Conservation (phyloP, 2,329 filamentous ascomycete species). For the Colletotrichum simmondsii region DNA sequence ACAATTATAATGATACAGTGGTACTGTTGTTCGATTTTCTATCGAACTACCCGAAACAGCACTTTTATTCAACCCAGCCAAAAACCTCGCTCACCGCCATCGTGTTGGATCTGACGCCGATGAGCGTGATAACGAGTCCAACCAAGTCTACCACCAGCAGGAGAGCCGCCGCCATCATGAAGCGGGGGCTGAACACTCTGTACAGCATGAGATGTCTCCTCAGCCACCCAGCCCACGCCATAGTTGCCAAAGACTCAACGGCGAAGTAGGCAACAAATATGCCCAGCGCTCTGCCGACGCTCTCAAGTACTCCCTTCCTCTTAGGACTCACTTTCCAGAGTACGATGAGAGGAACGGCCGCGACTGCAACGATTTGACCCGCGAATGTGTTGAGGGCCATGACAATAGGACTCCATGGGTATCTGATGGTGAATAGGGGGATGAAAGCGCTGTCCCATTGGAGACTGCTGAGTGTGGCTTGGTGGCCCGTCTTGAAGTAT, state of each 20-base stretch:
- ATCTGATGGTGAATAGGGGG: slow-evolving; percentile 81
- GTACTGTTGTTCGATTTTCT: not conserved
- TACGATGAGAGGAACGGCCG: slow-evolving; percentile 82
- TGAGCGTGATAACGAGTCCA: slow-evolving; percentile 75
- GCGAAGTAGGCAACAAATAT: slow-evolving; percentile 86
- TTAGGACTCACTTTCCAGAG: slow-evolving; percentile 91
- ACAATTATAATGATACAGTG: slow-evolving; percentile 11
- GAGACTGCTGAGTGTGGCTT: slow-evolving; percentile 86
- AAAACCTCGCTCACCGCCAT: slow-evolving; percentile 88
- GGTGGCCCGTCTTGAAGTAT: slow-evolving; percentile 98
- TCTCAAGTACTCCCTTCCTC: slow-evolving; percentile 74
- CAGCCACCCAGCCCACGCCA: slow-evolving; percentile 89
- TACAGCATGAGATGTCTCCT: slow-evolving; percentile 96
- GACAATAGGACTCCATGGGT: slow-evolving; percentile 89
- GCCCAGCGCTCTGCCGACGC: slow-evolving; percentile 75
- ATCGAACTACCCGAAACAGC: not conserved
- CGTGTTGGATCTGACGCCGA: slow-evolving; percentile 80
- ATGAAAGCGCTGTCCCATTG: slow-evolving; percentile 98
- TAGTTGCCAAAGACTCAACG: slow-evolving; percentile 84
- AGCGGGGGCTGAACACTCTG: slow-evolving; percentile 90
- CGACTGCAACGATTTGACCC: slow-evolving; percentile 84
- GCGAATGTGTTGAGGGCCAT: slow-evolving; percentile 89
- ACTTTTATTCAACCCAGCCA: slow-evolving; percentile 72
- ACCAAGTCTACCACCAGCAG: slow-evolving; percentile 83
- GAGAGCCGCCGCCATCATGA: slow-evolving; percentile 81